Evolutionary conservation across 2,329 filamentous ascomycete genomes (phyloP), one percentile per base, ranked within the genome.

Genomic region (Passalora sequoiae): DNA sequence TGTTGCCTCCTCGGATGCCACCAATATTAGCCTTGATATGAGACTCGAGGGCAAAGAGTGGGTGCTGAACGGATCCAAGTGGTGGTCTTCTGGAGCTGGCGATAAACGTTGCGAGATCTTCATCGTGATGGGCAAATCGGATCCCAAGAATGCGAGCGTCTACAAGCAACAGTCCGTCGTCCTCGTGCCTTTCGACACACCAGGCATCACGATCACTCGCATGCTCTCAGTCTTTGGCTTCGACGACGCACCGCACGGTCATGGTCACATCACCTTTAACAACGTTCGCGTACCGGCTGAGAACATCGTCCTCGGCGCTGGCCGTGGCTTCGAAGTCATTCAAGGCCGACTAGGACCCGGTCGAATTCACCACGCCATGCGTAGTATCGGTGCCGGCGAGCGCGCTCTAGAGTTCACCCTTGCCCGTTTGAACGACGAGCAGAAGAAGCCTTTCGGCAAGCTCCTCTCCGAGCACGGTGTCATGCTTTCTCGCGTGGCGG

Each of bases 361-460:
- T 24, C 86, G 92, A 46, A 97, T 98, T 64, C 92, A 98, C 72
- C 92, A 98, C 71, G 88, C 89, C 47, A 98, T 98, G 92, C 83
- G 92, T 53, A 83, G 81, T 48, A 92, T 98, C 62, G 92, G 92
- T 40, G 84, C 88, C 40, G 80, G 92, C 13, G 92, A 98, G 69
- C 80, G 83, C 54, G 92, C 89, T 1, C 78, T 98, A 17, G 91
- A 97, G 62, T 95, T 86, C 84, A 85, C 97, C 79, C 78, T 98
- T 46, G 86, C 89, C 59, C 84, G 92, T 50, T 83, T 95, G 70
- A 97, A 97, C 70, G 91, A 98, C 69, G 81, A 86, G 38, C 75
- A 71, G 59, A 96, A 96, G 76, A 89, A 83, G 60, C 84, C 92
- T 0, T 98, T 98, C 63, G 89, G 89, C 62, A 86, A 94, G 71